phyloP scores from a whole-genome alignment of 1,284 basidiomycete genomes.

The Leccinum glutinopallens region DNA sequence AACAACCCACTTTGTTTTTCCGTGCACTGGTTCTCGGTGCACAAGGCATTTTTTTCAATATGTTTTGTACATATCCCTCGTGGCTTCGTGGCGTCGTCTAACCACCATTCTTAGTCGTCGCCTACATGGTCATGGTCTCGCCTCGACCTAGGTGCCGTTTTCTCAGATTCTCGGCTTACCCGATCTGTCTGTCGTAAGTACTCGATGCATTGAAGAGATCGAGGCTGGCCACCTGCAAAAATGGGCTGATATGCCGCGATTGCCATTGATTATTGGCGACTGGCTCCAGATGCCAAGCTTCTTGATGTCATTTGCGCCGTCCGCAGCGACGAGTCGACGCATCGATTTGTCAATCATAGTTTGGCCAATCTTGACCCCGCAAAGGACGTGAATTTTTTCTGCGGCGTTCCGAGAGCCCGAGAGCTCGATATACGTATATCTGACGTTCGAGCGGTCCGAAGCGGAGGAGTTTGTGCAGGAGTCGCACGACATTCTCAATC shows the following conservation, averaged over 20 bases:
- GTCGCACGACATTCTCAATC: constrained; percentile 11
- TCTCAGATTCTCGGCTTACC: constrained; percentile 27
- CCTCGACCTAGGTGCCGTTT: constrained; percentile 60
- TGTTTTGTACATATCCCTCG: constrained; percentile 68
- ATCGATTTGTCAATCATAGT: constrained; percentile 92
- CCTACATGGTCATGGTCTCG: constrained; percentile 68
- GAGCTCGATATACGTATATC: constrained; percentile 57
- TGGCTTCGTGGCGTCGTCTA: constrained; percentile 24
- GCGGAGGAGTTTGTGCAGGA: constrained; percentile 60
- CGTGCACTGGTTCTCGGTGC: constrained; percentile 82
- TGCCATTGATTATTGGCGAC: constrained; percentile 95
- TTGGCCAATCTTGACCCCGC: constrained; percentile 80
- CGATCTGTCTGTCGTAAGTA: constrained; percentile 46
- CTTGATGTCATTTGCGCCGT: constrained; percentile 91
- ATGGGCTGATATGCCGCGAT: constrained; percentile 78
- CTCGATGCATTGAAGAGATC: constrained; percentile 81
- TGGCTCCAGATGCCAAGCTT: constrained; percentile 72
- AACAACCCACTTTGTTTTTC: constrained; percentile 78
- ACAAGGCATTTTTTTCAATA: constrained; percentile 90
- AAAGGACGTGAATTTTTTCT: constrained; percentile 87
- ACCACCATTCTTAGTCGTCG: constrained; percentile 54
- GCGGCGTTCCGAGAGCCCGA: constrained; percentile 72
- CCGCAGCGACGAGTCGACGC: constrained; percentile 90
- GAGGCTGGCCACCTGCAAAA: constrained; percentile 86
- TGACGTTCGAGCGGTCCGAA: constrained; percentile 69